Conservation (phyloP, 2,329 filamentous ascomycete species). For the Metarhizium album region DNA sequence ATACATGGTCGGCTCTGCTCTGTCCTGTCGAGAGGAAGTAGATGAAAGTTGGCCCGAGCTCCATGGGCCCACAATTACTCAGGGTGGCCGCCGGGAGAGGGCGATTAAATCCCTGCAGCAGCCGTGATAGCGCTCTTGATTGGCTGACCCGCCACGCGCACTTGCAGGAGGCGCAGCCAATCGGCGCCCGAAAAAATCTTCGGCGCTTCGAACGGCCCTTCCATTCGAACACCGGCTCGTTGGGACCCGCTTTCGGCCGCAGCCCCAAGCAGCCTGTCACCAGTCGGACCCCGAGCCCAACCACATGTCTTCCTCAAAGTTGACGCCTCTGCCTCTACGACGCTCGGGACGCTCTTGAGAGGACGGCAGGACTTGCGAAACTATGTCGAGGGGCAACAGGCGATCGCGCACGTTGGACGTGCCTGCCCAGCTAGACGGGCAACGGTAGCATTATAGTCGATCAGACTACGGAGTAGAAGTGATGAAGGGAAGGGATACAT, state of each 20-base stretch:
- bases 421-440: neutral
- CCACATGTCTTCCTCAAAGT: constrained; percentile 16
- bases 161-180: constrained; percentile 23
- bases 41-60: constrained; percentile 1
- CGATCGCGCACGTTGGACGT: neutral
- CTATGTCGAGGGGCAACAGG: neutral
- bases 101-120: constrained; percentile 24
- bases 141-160: constrained; percentile 18
- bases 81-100: constrained; percentile 10
- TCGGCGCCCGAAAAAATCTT: constrained; percentile 20
- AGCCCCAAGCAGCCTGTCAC: constrained; percentile 10
- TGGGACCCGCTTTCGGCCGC: constrained; percentile 19
- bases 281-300: constrained; percentile 14
- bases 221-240: constrained; percentile 18
- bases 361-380: neutral
- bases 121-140: constrained; percentile 24
- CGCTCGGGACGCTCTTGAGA: neutral
- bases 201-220: constrained; percentile 22
- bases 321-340: constrained; percentile 2
- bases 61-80: neutral
- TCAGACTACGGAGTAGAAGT: neutral
- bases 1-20: neutral
- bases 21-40: neutral
- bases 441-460: neutral
- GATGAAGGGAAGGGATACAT: neutral